Evolutionary conservation across 2,329 filamentous ascomycete genomes (phyloP), one percentile per base, ranked within the genome.

Genomic region (Didymella glomerata): DNA sequence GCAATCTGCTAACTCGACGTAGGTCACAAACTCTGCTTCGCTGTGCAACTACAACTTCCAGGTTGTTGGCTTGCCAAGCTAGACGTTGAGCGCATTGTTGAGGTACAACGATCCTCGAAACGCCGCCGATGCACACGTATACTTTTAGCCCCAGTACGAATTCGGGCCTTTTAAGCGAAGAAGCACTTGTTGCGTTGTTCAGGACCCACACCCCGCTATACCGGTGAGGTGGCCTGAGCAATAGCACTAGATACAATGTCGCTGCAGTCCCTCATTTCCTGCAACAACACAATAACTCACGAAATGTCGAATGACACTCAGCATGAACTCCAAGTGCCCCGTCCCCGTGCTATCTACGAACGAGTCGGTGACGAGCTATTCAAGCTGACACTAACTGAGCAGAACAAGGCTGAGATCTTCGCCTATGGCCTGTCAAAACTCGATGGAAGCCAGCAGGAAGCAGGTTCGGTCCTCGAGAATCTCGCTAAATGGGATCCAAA

Each of bases 321-420:
- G n/a, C n/a, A n/a, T n/a, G n/a, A n/a, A n/a, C n/a, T n/a, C n/a
- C n/a, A n/a, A n/a, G n/a, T n/a, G n/a, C n/a, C n/a, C n/a, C n/a
- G n/a, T n/a, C n/a, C 18, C 18, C 25, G 44, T 54, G 57, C 62
- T 10, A 25, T 25, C 25, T 40, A 57, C 10, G 46, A 59, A 18
- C 41, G 36, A 27, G 36, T 63, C 20, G 56, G 54, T 30, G 41
- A 54, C 16, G 34, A 48, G 3, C 42, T 67, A 14, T 67, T 65
- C 27, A 49, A 44, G 11, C 42, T 67, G 34, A 53, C 53, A 1
- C 18, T 67, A 2, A 54, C 44, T 0, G 28, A 36, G 22, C 48
- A 60, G 10, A 67, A 65, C 49, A 62, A 65, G 34, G 51, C 54
- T 3, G 58, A 62, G 13, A 48, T 65, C 4, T 63, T 67, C 13